phyloP scores from a whole-genome alignment of 305 asterid species.

The Fraxinus paxiana region DNA sequence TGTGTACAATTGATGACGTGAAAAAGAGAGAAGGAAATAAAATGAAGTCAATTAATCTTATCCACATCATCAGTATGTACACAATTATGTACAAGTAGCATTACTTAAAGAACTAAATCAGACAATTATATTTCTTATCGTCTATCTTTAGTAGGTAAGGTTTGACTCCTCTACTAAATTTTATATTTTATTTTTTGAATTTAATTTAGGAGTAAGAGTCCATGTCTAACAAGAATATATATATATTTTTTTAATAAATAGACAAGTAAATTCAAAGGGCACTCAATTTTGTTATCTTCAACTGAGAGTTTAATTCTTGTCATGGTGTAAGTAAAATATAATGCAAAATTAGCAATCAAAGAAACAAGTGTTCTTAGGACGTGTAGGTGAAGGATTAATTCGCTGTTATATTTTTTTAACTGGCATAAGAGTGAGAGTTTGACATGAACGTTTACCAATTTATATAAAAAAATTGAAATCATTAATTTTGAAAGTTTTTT shows the following conservation, averaged over 20 bases:
- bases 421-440: background rate
- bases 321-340: background rate
- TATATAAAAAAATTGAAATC: background rate
- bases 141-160: background rate
- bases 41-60: too few relatives aligned
- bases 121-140: background rate
- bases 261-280: background rate
- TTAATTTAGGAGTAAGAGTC: background rate
- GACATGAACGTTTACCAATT: background rate
- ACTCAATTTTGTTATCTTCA: background rate
- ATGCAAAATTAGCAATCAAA: background rate
- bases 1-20: too few relatives aligned
- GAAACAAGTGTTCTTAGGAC: background rate
- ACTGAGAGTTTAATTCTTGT: background rate
- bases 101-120: background rate
- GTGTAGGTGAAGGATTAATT: background rate
- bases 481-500: background rate
- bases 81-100: too few relatives aligned
- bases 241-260: too few relatives aligned
- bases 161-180: background rate
- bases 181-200: background rate
- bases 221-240: background rate
- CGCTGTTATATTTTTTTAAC: background rate
- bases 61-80: too few relatives aligned
- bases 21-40: too few relatives aligned